Conservation (phyloP, 2,329 filamentous ascomycete genomes). For the Curvularia lunata region DNA sequence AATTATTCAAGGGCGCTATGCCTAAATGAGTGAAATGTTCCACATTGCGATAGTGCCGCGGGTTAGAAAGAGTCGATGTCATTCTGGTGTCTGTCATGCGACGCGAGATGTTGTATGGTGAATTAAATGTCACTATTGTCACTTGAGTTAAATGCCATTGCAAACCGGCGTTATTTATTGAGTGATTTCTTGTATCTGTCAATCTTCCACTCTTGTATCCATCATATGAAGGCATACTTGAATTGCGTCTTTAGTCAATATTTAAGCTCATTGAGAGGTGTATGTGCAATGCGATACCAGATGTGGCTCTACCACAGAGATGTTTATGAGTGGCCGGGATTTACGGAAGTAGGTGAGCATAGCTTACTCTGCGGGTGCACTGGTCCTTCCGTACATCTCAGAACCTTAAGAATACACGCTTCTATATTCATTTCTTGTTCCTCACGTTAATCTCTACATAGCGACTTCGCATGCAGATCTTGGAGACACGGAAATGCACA, state of each 20-base stretch:
- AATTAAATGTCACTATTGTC: background rate
- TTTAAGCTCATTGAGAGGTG: background rate
- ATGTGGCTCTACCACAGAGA: background rate
- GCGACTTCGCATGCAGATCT: no score
- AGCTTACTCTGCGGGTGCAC: background rate
- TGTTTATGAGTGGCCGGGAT: background rate
- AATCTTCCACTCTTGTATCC: background rate
- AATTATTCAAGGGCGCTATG: background rate
- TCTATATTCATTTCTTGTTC: no score
- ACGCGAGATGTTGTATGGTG: background rate
- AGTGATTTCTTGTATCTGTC: background rate
- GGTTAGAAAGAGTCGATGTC: background rate
- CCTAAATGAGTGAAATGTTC: background rate
- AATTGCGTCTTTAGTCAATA: no score
- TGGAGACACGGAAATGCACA: no score
- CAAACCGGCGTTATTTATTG: no score
- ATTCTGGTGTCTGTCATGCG: background rate
- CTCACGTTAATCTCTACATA: no score
- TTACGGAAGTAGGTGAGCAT: background rate
- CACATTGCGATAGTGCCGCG: background rate
- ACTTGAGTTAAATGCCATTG: background rate
- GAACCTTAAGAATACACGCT: no score
- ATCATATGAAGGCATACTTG: no score
- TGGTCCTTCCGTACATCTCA: no score
- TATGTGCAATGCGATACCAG: background rate